Evolutionary conservation across 2,329 filamentous ascomycete genomes (phyloP).

Genomic region (Clonostachys byssicola): DNA sequence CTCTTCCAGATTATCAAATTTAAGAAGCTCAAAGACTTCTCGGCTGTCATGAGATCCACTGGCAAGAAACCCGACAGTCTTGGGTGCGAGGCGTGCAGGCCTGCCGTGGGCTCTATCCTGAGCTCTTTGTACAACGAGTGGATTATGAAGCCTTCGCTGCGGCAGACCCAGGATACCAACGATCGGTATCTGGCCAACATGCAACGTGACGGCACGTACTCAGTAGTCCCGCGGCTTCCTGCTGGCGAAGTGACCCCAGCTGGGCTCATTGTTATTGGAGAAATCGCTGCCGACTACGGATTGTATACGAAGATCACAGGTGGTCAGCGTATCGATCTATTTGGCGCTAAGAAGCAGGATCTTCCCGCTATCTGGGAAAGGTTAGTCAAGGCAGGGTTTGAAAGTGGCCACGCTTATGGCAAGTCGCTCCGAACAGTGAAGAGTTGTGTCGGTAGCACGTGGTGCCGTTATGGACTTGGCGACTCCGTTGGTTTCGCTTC

Average conservation of each 20-base stretch:
- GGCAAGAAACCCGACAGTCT: slow-evolving; percentile 69
- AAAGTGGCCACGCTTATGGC: slow-evolving; percentile 86
- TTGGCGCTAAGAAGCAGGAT: slow-evolving; percentile 85
- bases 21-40: slow-evolving; percentile 69
- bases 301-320: slow-evolving; percentile 92
- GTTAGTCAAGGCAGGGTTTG: slow-evolving; percentile 80
- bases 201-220: slow-evolving; percentile 87
- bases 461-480: slow-evolving; percentile 85
- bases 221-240: slow-evolving; percentile 77
- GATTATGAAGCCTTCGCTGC: not conserved
- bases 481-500: slow-evolving; percentile 92
- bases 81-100: slow-evolving; percentile 86
- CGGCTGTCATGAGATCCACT: slow-evolving; percentile 72
- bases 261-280: slow-evolving; percentile 77
- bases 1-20: slow-evolving; percentile 85
- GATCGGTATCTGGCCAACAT: slow-evolving; percentile 87
- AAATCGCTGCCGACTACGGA: slow-evolving; percentile 77
- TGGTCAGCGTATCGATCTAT: slow-evolving; percentile 89
- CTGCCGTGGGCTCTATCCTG: slow-evolving; percentile 75
- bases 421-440: slow-evolving; percentile 88
- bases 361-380: slow-evolving; percentile 77
- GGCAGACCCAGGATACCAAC: slow-evolving; percentile 71
- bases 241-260: slow-evolving; percentile 86
- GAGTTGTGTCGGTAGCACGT: slow-evolving; percentile 85
- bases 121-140: slow-evolving; percentile 38